These are phyloP conservation scores for Excoecaria cochinchinensis DNA, from an alignment of 345 rosid species.

Conservation along the genomic window DNA sequence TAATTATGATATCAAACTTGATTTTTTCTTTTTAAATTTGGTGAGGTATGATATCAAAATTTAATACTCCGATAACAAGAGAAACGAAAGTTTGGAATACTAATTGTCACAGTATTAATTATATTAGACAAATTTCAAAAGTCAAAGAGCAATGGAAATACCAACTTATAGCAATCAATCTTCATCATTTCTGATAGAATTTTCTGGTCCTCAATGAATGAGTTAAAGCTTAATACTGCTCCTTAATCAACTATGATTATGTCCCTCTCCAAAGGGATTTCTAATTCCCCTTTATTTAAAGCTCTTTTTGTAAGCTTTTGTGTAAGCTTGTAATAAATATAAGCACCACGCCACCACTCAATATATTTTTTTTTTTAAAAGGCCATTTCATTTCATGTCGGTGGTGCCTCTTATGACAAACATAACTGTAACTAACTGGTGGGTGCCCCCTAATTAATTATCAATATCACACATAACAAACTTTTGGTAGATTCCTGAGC, in stretches of 20 bases:
- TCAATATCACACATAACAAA: background rate
- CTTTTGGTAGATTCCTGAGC: background rate
- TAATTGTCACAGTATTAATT: no score
- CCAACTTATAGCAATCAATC: background rate
- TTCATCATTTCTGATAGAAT: background rate
- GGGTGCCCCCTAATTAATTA: background rate
- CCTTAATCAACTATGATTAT: slow-evolving; percentile 7
- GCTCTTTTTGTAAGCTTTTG: slow-evolving; percentile 3
- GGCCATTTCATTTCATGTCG: background rate
- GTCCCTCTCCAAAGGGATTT: background rate
- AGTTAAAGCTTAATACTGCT: background rate
- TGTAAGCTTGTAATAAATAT: background rate
- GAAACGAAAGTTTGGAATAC: no score
- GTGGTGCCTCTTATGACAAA: background rate
- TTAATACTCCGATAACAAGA: no score
- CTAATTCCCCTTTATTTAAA: background rate
- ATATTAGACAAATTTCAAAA: no score
- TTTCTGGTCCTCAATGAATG: background rate
- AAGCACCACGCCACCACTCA: slow-evolving; percentile 17
- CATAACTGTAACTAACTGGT: background rate
- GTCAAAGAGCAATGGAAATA: background rate
- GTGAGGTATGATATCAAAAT: no score
- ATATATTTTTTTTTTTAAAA: background rate
- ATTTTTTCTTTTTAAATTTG: no score
- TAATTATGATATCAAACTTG: no score